Percentiles rank a stretch among this genome's conserved stretches.
Evolutionary conservation across 1,284 basidiomycete species (phyloP).

Genomic region (Apiotrichum montevideense): DNA sequence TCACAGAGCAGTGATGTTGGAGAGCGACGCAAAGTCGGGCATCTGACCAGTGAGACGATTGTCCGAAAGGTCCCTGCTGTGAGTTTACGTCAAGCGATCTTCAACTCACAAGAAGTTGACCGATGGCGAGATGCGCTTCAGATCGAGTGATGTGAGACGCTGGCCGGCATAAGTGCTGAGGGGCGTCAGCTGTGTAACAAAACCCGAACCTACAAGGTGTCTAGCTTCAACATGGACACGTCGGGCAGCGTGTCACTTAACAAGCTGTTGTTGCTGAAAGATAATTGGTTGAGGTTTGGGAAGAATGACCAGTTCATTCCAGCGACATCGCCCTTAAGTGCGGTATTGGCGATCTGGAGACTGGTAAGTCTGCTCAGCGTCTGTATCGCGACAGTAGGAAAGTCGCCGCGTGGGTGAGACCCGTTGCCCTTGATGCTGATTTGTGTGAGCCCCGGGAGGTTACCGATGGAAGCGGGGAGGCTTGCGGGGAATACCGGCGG

Average conservation of each 20-base stretch:
- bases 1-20: slow-evolving; percentile 28
- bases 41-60: slow-evolving; percentile 33
- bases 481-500: slow-evolving; percentile 28
- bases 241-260: neutral
- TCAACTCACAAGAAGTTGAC: neutral
- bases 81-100: neutral
- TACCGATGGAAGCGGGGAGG: slow-evolving; percentile 27
- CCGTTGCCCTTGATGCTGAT: slow-evolving; percentile 28
- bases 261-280: neutral
- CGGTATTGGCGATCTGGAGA: slow-evolving; percentile 39
- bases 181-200: neutral
- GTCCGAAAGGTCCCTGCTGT: slow-evolving; percentile 37
- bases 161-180: neutral
- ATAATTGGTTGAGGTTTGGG: too few species aligned
- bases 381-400: slow-evolving; percentile 17
- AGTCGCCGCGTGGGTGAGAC: slow-evolving; percentile 31
- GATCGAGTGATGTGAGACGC: neutral
- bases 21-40: slow-evolving; percentile 26
- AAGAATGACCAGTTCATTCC: neutral
- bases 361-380: slow-evolving; percentile 18
- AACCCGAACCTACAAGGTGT: neutral
- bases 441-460: slow-evolving; percentile 32
- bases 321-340: slow-evolving; percentile 15
- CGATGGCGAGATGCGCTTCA: neutral
- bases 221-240: neutral